Evolutionary conservation across 208 protist genomes (phyloP), one percentile per base, ranked within the genome.

Genomic region (Zelonia costaricensis): DNA sequence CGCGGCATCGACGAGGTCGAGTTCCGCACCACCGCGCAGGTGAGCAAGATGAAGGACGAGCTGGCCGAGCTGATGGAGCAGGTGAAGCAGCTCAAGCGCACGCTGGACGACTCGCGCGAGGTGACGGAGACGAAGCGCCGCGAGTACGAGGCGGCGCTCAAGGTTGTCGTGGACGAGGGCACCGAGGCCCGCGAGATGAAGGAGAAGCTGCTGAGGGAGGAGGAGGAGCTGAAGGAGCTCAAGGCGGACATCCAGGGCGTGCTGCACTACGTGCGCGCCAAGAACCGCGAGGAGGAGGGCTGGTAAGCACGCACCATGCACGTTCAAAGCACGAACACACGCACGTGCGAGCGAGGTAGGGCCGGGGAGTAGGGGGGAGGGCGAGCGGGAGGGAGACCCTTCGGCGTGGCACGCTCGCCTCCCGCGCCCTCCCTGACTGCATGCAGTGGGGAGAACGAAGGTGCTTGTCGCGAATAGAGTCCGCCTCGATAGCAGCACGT

Each of bases 161-260:
- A 78, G 61, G 75, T 63, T 4, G 62, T 77, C n/a, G 71, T 77
- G 61, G 76, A 74, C 1, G 82, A 83, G 43, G 82, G 84, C 28
- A 54, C 69, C 31, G 82, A 89, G 15, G 84, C 75, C 15, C 80
- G 72, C 48, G 80, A 86, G 58, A 70, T 85, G 56, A 77, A 78
- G 47, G 74, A 75, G 65, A 62, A 66, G 42, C 74, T 91, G 46
- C 47, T 71, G 31, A 78, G 78, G 64, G 85, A 94, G 60, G 68
- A 81, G 38, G 70, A 86, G 38, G 74, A 89, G 60, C 66, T 94
- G 27, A 82, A 73, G 28, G 69, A 52, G 27, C 76, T 94, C 51
- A 89, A 89, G 69, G 75, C 77, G 0, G 88, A 94, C 33, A 67
- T 94, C 13, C 82, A 91, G 70, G 78, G 69, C 13, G 88, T 94